A percentile compares a stretch with the other conserved stretches of the same genome.
Conservation (phyloP, 306 rosid species). For the Lathyrus sativus region DNA sequence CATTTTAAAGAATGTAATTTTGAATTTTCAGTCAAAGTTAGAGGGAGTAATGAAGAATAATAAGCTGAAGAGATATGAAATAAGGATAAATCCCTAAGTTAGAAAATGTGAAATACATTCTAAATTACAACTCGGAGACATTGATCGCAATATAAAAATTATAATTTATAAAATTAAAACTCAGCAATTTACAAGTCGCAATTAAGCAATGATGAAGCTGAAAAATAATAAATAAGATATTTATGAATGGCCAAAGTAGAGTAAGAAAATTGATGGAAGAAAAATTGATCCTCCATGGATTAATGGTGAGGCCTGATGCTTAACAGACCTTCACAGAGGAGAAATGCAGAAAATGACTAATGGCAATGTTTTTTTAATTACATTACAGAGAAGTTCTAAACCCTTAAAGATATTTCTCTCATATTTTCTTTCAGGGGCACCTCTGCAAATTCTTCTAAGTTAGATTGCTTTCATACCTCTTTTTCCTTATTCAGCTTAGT, state of each 20-base stretch:
- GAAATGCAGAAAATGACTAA: slow-evolving; percentile 41
- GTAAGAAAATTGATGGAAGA: slow-evolving; percentile 36
- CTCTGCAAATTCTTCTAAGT: slow-evolving; percentile 45
- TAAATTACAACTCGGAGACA: slow-evolving; percentile 30
- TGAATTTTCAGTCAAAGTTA: too few species aligned
- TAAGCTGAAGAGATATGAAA: neutral
- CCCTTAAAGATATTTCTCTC: slow-evolving; percentile 26
- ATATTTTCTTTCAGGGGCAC: neutral
- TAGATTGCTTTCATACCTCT: slow-evolving; percentile 44
- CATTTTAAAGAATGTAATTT: too few species aligned
- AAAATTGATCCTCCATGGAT: slow-evolving; percentile 43
- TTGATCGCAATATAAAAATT: slow-evolving; percentile 33
- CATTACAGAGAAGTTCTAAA: slow-evolving; percentile 39
- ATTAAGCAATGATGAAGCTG: slow-evolving; percentile 53
- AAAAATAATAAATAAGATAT: slow-evolving; percentile 53
- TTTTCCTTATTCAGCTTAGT: slow-evolving; percentile 50
- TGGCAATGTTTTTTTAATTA: slow-evolving; percentile 25
- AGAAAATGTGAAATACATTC: slow-evolving; percentile 21
- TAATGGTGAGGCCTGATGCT: slow-evolving; percentile 46
- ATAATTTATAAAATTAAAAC: slow-evolving; percentile 51
- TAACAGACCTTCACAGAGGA: slow-evolving; percentile 38
- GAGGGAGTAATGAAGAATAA: neutral
- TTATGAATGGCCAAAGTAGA: slow-evolving; percentile 46
- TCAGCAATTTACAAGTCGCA: slow-evolving; percentile 66
- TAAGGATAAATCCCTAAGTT: slow-evolving; percentile 29